These are phyloP conservation scores for Boletus subparvulus DNA, from an alignment of 768 basidiomycete species.

Conservation along the genomic window DNA sequence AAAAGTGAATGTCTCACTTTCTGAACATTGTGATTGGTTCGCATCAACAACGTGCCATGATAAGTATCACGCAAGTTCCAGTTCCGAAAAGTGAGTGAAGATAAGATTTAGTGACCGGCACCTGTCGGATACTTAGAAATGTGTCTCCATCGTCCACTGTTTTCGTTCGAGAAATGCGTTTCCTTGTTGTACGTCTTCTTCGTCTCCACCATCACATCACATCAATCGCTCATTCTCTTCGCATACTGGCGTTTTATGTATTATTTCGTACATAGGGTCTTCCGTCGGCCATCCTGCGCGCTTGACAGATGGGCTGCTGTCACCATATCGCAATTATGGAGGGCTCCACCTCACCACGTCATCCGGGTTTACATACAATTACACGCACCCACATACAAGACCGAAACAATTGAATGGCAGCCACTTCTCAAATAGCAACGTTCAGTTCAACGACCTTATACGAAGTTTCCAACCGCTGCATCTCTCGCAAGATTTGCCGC, in stretches of 20 bases:
- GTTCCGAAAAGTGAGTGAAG: background rate
- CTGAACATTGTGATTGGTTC: background rate
- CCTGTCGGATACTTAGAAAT: background rate
- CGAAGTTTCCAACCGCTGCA: background rate
- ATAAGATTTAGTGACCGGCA: background rate
- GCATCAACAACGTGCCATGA: background rate
- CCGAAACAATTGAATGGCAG: background rate
- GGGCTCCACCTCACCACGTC: no score
- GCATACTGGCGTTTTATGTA: slow-evolving; percentile 4
- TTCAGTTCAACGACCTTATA: background rate
- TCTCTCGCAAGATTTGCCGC: background rate
- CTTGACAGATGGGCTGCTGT: background rate
- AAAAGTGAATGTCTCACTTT: slow-evolving; percentile 21
- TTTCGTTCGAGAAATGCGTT: slow-evolving; percentile 10
- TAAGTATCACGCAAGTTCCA: no score
- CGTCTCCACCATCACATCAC: background rate
- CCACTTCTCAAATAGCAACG: background rate
- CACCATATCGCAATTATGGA: background rate
- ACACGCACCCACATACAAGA: slow-evolving; percentile 4
- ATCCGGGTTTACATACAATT: background rate
- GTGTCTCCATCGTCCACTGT: background rate
- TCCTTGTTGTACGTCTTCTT: background rate
- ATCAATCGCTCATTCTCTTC: slow-evolving; percentile 2
- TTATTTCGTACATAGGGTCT: slow-evolving; percentile 2
- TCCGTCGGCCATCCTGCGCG: background rate